phyloP scores from a whole-genome alignment of 192 early-diverging fungal species.

The Coemansia sp. region DNA sequence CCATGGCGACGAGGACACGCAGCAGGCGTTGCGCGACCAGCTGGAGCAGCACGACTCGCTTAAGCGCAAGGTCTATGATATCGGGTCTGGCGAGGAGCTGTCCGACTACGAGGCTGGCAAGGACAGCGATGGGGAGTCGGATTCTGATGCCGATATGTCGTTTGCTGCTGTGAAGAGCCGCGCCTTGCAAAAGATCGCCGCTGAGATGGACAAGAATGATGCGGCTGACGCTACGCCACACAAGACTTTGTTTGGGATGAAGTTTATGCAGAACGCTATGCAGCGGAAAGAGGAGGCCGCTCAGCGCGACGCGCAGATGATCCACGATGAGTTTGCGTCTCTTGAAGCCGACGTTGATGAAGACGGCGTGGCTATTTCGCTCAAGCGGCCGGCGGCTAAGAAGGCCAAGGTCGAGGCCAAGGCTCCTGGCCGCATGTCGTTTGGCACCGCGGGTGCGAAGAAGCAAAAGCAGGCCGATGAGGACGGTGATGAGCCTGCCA shows the following conservation, averaged over 20 bases:
- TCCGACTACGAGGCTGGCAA: slow-evolving; percentile 49
- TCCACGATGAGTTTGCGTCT: slow-evolving; percentile 42
- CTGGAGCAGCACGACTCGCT: slow-evolving; percentile 75
- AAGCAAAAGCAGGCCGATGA: slow-evolving; percentile 15
- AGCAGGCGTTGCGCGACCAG: slow-evolving; percentile 84
- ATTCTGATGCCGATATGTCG: slow-evolving; percentile 27
- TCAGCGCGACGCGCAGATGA: slow-evolving; percentile 40
- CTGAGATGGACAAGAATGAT: slow-evolving; percentile 27
- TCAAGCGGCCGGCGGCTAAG: slow-evolving; percentile 13
- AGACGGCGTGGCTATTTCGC: slow-evolving; percentile 18
- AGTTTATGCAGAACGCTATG: slow-evolving; percentile 93
- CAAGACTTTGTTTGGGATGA: slow-evolving; percentile 93
- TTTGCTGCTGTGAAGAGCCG: slow-evolving; percentile 18
- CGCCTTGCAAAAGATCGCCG: slow-evolving; percentile 16
- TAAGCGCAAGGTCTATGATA: slow-evolving; percentile 77
- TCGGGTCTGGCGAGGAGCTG: slow-evolving; percentile 61
- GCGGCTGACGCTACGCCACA: slow-evolving; percentile 53
- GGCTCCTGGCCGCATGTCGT: slow-evolving; percentile 48
- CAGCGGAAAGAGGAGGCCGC: slow-evolving; percentile 60
- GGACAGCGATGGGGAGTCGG: slow-evolving; percentile 43
- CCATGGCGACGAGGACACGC: slow-evolving; percentile 63
- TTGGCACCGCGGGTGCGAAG: slow-evolving; percentile 33
- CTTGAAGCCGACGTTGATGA: slow-evolving; percentile 43
- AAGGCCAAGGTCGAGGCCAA: neutral
- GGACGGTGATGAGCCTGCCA: slow-evolving; percentile 27